phyloP scores from a whole-genome alignment of 2,329 filamentous ascomycete genomes.

The Spiromastix sp. region DNA sequence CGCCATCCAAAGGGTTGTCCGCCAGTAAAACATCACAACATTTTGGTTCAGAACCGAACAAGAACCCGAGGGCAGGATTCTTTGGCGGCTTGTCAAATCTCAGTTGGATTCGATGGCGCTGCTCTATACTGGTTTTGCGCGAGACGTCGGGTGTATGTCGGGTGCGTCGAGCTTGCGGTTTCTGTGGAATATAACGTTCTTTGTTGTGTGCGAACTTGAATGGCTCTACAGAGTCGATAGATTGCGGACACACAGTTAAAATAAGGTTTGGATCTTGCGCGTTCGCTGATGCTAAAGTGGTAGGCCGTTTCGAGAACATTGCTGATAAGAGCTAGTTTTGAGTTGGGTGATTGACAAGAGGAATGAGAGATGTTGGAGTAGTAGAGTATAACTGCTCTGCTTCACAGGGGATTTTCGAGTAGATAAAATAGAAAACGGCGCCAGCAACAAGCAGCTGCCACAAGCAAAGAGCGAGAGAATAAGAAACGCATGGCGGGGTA shows the following conservation, averaged over 20 bases:
- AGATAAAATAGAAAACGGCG: too few species aligned
- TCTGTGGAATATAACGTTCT: slow-evolving; percentile 4
- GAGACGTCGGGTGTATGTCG: neutral
- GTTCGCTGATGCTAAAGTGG: neutral
- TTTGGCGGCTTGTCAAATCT: slow-evolving; percentile 5
- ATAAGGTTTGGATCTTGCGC: slow-evolving; percentile 6
- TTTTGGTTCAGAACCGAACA: slow-evolving; percentile 4
- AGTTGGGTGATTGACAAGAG: too few species aligned
- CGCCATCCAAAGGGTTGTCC: neutral
- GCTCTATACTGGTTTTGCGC: neutral
- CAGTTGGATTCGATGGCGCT: neutral
- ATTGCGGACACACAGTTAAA: neutral
- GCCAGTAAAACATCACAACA: slow-evolving; percentile 5
- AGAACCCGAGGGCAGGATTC: slow-evolving; percentile 3
- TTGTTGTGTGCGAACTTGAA: slow-evolving; percentile 3
- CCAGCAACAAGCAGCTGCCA: too few species aligned
- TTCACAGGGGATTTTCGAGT: too few species aligned
- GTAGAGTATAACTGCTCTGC: too few species aligned
- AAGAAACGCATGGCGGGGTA: too few species aligned
- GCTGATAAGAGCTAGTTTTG: too few species aligned
- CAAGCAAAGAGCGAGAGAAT: too few species aligned
- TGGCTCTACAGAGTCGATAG: neutral
- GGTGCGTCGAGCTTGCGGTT: neutral
- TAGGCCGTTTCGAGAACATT: too few species aligned
- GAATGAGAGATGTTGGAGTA: too few species aligned